Conservation (phyloP, 495 filamentous ascomycete genomes). For the Penicillium bialowiezense region DNA sequence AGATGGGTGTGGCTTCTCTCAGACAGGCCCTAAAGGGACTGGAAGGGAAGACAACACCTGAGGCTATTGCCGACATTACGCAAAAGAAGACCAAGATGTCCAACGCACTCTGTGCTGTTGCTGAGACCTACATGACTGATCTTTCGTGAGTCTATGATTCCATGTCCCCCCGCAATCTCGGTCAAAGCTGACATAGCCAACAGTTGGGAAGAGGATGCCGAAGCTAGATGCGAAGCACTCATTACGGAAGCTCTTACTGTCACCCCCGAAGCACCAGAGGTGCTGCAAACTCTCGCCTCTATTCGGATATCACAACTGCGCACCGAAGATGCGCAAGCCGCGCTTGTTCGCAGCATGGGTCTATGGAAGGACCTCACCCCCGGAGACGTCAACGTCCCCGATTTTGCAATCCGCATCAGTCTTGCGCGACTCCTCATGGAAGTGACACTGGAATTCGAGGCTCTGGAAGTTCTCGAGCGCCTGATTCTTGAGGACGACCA, state of each 20-base stretch:
- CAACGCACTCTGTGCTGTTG: slow-evolving; percentile 81
- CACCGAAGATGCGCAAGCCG: slow-evolving; percentile 72
- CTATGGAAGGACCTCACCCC: slow-evolving; percentile 75
- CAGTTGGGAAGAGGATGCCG: slow-evolving; percentile 85
- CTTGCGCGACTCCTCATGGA: slow-evolving; percentile 86
- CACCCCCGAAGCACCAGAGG: slow-evolving; percentile 71
- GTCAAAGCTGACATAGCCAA: slow-evolving; percentile 3
- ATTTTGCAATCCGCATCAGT: slow-evolving; percentile 79
- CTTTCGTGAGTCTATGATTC: slow-evolving; percentile 54
- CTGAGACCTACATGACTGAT: slow-evolving; percentile 98
- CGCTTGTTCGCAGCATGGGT: slow-evolving; percentile 70
- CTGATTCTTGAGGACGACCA: slow-evolving; percentile 84
- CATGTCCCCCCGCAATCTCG: background rate
- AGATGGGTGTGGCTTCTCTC: slow-evolving; percentile 71
- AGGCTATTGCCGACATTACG: slow-evolving; percentile 42
- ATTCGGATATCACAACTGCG: slow-evolving; percentile 85
- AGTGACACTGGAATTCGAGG: slow-evolving; percentile 77
- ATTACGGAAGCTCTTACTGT: slow-evolving; percentile 83
- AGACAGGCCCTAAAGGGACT: slow-evolving; percentile 60
- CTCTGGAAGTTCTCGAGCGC: slow-evolving; percentile 79
- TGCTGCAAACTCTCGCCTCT: slow-evolving; percentile 89
- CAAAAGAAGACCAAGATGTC: slow-evolving; percentile 79
- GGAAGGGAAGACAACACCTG: slow-evolving; percentile 33
- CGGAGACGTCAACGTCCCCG: slow-evolving; percentile 63
- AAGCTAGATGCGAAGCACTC: slow-evolving; percentile 75